phyloP scores from a whole-genome alignment of 2,329 filamentous ascomycete genomes.

The Ciborinia camelliae region DNA sequence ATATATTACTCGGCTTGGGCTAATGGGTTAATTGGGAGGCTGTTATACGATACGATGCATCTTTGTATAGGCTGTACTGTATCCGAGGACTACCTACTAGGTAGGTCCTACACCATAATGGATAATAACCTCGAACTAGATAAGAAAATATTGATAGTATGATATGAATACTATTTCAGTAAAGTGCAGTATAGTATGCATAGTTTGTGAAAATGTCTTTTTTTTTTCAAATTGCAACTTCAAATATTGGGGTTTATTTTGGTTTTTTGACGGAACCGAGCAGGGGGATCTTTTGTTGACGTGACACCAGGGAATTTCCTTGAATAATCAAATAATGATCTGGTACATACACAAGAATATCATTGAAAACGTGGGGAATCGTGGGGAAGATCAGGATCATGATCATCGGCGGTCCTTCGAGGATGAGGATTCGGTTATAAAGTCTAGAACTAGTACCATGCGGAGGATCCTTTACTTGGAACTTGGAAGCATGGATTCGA shows the following conservation, averaged over 20 bases:
- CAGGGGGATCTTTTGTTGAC: neutral
- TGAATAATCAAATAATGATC: neutral
- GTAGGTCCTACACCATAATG: neutral
- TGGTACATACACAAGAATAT: neutral
- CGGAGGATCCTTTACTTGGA: neutral
- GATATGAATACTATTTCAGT: neutral
- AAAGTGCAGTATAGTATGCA: neutral
- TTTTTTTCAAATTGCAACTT: too few relatives aligned
- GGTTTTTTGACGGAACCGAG: neutral
- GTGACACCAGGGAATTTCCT: neutral
- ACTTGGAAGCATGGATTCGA: neutral
- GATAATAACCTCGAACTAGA: neutral
- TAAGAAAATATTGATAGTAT: neutral
- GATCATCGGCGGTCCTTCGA: neutral
- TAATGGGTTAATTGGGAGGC: neutral
- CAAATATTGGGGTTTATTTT: too few relatives aligned
- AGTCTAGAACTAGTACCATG: neutral
- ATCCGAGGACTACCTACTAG: neutral
- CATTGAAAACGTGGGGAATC: slow-evolving; percentile 7
- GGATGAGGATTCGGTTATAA: neutral
- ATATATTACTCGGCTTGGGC: neutral
- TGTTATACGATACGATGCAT: neutral
- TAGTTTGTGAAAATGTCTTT: neutral
- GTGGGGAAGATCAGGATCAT: neutral
- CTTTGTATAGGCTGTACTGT: neutral